Base-by-base conservation (phyloP, 78 protist species). In the Dictyostelium intermedium region DNA sequence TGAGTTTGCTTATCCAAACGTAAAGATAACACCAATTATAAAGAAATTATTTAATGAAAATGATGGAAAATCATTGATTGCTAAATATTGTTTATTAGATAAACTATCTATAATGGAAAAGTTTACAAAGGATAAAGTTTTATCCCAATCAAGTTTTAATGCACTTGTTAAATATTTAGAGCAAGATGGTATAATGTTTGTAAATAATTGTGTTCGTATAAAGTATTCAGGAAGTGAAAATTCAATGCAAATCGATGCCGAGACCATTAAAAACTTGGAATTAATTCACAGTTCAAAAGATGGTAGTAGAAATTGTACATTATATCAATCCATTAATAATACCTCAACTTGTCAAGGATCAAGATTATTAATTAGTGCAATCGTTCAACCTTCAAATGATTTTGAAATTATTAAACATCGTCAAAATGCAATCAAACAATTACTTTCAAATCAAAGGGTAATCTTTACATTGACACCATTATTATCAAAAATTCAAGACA, bases 211-310 rank as follows among this genome's bases (percentile, higher is more conserved):
- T 80, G 27, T 80, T 9, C 32, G 35, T 1, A 89, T 89, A 1
- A 7, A 5, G 11, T 89, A 43, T 50, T 78, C 94, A 9, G 82
- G 94, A 23, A 79, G 82, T 13, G 94, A 89, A 23, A 78, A 84
- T 63, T 79, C 87, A 63, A 89, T 89, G 87, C 78, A 47, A 16
- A 89, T 89, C 0, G 94, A 89, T 89, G 94, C 83, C 13, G 94
- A 89, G 50, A 63, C 94, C 5, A 89, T 89, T 2, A 89, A 80
- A 39, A 89, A 80, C 56, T 61, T 89, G 14, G 94, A 89, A 89
- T 70, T 89, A 25, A 69, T 81, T 76, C 85, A 34, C 3, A 89
- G 82, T 47, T 34, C 60, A 3, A 43, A 63, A 32, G 79, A 89
- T 89, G 87, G 94, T 25, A 47, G 60, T n/a, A 89, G 94, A 89